Base-by-base conservation (phyloP, 345 rosid species). In the Salix caprea region DNA sequence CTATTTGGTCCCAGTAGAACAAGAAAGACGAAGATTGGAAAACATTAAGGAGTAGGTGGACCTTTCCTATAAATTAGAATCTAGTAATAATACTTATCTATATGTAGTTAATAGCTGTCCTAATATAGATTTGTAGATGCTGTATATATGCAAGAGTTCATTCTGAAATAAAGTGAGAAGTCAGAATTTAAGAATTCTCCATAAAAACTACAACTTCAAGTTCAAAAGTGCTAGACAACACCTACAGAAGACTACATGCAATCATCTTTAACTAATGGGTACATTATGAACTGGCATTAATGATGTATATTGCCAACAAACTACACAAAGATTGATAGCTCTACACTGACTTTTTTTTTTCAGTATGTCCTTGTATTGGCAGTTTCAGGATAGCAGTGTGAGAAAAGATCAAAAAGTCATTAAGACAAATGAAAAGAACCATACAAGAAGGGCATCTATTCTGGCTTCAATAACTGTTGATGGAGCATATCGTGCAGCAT, bases 401-500 rank as follows among this genome's bases (percentile, higher is more conserved):
- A 18, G 28, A 72, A 65, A 70, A 30, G 76, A 78, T 62, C 24
- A 61, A 40, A 72, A 76, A 48, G 36, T 74, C 23, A 73, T 44
- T 28, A 26, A 54, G 62, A 60, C 44, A 76, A 80, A 67, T 61
- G 65, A 69, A 74, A 75, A 67, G 67, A 76, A 32, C 48, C 99
- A 78, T 95, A 95, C 99, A 81, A 95, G 88, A 78, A 95, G 96
- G 54, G 97, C 99, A 82, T 95, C 94, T 75, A 95, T 95, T 86
- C 99, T 89, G 80, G 97, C 99, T 87, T 95, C 97, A 83, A 95
- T 95, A 78, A 95, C 97, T 34, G 94, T 82, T 77, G 99, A 85
- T 42, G 99, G 97, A 52, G 99, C 99, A 88, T 95, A 95, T 89
- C 91, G 91, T 75, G 99, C 99, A 77, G 99, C 97, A 90, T 93